A percentile compares a stretch with the other conserved stretches of the same genome.
Evolutionary conservation across 2,329 filamentous ascomycete species (phyloP).

Genomic region (Microdochium trichocladiopsis): DNA sequence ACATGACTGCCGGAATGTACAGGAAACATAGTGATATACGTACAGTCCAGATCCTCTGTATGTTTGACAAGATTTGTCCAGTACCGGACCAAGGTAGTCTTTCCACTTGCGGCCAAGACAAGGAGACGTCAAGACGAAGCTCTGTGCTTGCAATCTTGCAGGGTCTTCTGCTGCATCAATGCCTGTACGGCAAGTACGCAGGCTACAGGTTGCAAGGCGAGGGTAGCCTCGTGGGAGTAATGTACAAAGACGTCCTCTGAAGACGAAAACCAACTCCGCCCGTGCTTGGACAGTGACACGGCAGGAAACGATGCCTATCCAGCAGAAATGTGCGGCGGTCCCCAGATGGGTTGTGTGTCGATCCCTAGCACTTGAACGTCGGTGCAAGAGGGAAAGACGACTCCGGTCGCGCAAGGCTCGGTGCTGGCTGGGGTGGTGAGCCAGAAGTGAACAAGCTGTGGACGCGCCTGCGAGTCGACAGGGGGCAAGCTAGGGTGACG

Average conservation of each 20-base stretch:
- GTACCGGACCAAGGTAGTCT: not conserved
- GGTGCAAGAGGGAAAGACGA: no score
- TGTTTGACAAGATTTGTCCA: constrained; percentile 8
- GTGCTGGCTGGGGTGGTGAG: not conserved
- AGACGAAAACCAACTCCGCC: not conserved
- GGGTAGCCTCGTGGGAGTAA: not conserved
- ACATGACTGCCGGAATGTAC: not conserved
- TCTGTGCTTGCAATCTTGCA: constrained; percentile 52
- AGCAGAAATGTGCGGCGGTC: no score
- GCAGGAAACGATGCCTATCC: not conserved
- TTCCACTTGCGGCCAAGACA: not conserved
- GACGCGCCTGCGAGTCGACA: not conserved
- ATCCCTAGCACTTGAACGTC: no score
- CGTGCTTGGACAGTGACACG: not conserved
- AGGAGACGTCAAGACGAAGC: constrained; percentile 46
- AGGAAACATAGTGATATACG: constrained; percentile 31
- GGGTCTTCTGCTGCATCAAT: not conserved
- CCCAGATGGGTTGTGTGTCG: no score
- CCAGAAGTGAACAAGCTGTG: not conserved
- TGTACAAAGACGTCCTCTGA: not conserved
- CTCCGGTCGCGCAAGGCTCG: not conserved
- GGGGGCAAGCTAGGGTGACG: not conserved
- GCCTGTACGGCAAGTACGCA: constrained; percentile 6
- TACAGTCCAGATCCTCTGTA: constrained; percentile 37
- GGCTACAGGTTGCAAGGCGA: constrained; percentile 2